Conservation (phyloP, 2,329 filamentous ascomycete genomes). For the Raffaelea ambrosiae region DNA sequence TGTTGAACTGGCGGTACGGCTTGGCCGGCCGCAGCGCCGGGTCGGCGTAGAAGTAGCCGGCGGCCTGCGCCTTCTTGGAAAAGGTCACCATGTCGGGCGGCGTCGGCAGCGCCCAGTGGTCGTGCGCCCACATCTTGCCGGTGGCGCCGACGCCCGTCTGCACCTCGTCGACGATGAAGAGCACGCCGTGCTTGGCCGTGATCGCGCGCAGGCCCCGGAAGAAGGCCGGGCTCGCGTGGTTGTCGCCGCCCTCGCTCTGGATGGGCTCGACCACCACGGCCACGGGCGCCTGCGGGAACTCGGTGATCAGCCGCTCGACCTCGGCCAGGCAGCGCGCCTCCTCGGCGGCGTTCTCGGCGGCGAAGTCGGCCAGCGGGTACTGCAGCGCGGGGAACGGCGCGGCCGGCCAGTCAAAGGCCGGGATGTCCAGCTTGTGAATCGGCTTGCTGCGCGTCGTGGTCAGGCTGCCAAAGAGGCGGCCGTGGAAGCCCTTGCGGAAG, state of each 20-base stretch:
- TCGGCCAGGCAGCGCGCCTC: conserved; percentile 76
- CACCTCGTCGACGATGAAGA: conserved; percentile 89
- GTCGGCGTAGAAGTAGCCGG: conserved; percentile 86
- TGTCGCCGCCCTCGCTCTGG: conserved; percentile 90
- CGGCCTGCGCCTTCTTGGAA: conserved; percentile 90
- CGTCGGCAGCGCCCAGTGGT: conserved; percentile 75
- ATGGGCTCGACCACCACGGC: conserved; percentile 84
- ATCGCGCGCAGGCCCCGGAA: conserved; percentile 76
- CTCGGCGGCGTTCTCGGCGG: conserved; percentile 69
- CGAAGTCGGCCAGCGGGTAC: conserved; percentile 77
- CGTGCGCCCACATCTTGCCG: conserved; percentile 93
- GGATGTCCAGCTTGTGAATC: conserved; percentile 92
- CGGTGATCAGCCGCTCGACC: conserved; percentile 72
- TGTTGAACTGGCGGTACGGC: conserved; percentile 95
- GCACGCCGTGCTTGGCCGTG: conserved; percentile 67
- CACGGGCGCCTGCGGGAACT: conserved; percentile 69
- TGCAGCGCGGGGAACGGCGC: conserved; percentile 78
- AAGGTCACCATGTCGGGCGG: conserved; percentile 94
- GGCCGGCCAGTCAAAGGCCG: conserved; percentile 91
- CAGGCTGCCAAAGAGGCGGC: conserved; percentile 77
- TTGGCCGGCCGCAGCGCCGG: conserved; percentile 76
- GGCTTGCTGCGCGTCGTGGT: conserved; percentile 88
- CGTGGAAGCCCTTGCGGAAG: conserved; percentile 85
- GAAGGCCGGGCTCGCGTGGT: conserved; percentile 82
- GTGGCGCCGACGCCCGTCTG: conserved; percentile 90